Evolutionary conservation across 495 filamentous ascomycete species (phyloP).

Genomic region (Thozetella sp.): DNA sequence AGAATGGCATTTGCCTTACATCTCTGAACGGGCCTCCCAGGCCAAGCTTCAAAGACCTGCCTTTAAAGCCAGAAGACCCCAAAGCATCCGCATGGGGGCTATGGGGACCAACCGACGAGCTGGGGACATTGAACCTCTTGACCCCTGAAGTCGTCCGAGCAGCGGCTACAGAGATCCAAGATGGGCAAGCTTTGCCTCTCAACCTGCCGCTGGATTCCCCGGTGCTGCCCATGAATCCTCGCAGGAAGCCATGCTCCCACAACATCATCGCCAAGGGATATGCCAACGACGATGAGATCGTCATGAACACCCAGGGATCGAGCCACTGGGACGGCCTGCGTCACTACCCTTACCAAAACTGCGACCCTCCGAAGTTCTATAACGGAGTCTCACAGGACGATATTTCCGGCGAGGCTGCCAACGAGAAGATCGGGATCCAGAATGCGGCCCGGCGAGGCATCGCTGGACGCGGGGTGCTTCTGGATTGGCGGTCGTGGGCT

Average conservation of each 20-base stretch:
- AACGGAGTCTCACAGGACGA: neutral
- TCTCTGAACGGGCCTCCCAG: neutral
- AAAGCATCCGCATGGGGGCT: slow-evolving; percentile 54
- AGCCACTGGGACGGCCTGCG: slow-evolving; percentile 60
- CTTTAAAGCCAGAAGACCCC: slow-evolving; percentile 26
- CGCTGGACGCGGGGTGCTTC: slow-evolving; percentile 56
- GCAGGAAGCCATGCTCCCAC: slow-evolving; percentile 28
- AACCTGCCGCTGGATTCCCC: slow-evolving; percentile 24
- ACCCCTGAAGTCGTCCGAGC: slow-evolving; percentile 37
- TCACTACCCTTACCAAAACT: slow-evolving; percentile 43
- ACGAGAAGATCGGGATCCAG: neutral
- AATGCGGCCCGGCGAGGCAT: slow-evolving; percentile 24
- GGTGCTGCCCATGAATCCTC: slow-evolving; percentile 24
- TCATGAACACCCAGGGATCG: slow-evolving; percentile 50
- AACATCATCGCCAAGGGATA: slow-evolving; percentile 36
- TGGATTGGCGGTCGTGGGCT: slow-evolving; percentile 43
- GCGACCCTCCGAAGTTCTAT: neutral
- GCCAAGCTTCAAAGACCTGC: neutral
- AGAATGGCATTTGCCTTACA: neutral
- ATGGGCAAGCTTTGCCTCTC: slow-evolving; percentile 17
- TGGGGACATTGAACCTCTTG: slow-evolving; percentile 55
- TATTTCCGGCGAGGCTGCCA: neutral
- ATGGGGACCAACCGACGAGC: slow-evolving; percentile 40
- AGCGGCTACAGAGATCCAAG: slow-evolving; percentile 49
- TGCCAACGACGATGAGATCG: slow-evolving; percentile 53